phyloP scores from a whole-genome alignment of 108 stramenopile species.

The Skeletonema potamos region DNA sequence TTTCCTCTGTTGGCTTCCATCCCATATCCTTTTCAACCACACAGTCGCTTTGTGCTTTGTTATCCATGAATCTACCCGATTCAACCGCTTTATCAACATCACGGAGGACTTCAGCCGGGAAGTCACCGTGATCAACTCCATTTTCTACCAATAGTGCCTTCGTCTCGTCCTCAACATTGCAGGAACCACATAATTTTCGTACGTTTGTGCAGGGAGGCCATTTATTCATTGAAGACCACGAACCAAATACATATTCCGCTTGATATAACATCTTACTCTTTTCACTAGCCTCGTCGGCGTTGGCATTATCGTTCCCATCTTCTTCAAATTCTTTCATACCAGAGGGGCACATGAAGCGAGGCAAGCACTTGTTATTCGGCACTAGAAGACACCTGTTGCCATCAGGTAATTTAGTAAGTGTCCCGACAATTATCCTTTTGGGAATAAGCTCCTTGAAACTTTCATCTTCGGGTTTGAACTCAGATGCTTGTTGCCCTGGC shows the following conservation, averaged over 20 bases:
- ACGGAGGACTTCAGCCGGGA: conserved; percentile 63
- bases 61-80: conserved; percentile 52
- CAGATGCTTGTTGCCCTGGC: conserved; percentile 34
- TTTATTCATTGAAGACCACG: conserved; percentile 57
- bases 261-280: conserved; percentile 47
- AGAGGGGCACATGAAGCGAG: conserved; percentile 52
- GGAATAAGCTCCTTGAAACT: conserved; percentile 24
- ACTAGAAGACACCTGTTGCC: conserved; percentile 50
- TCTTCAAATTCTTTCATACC: conserved; percentile 24
- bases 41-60: conserved; percentile 8
- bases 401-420: conserved; percentile 40
- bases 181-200: conserved; percentile 63
- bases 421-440: conserved; percentile 65
- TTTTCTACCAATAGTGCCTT: conserved; percentile 79
- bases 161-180: conserved; percentile 89
- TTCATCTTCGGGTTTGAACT: conserved; percentile 32
- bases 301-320: conserved; percentile 17
- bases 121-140: conserved; percentile 91
- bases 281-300: neutral
- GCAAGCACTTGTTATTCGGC: conserved; percentile 68
- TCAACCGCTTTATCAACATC: conserved; percentile 72
- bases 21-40: conserved; percentile 52
- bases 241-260: conserved; percentile 62
- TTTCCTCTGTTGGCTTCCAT: conserved; percentile 81
- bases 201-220: conserved; percentile 84